Evolutionary conservation across 352 stramenopile genomes (phyloP).

Genomic region (Phytopythium delawarense): DNA sequence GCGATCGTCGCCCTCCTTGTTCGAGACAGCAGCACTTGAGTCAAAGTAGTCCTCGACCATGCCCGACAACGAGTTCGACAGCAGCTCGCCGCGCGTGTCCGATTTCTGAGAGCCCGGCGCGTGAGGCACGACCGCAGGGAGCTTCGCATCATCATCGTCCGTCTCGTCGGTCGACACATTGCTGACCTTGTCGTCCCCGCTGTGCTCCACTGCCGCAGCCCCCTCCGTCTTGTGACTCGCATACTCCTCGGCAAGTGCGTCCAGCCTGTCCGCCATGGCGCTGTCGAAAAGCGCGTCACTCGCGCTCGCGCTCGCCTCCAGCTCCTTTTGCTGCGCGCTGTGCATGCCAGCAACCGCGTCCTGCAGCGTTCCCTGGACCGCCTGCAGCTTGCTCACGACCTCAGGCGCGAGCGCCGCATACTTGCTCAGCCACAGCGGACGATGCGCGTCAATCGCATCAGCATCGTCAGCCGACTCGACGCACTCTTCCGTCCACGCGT

Average conservation of each 20-base stretch:
- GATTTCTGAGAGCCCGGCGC: not conserved
- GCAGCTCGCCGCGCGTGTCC: not conserved
- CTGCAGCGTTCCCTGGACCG: constrained; percentile 36
- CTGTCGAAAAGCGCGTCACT: constrained; percentile 1
- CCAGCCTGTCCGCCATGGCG: constrained; percentile 2
- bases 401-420: constrained; percentile 47
- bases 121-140: not conserved
- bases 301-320: not conserved
- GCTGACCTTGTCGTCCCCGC: constrained; percentile 32
- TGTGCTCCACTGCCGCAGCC: constrained; percentile 16
- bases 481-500: constrained; percentile 27
- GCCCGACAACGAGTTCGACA: not conserved
- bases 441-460: not conserved
- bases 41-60: constrained; percentile 6
- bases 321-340: not conserved
- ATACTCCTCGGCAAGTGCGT: not conserved
- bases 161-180: constrained; percentile 19
- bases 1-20: not conserved
- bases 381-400: constrained; percentile 39
- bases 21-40: not conserved
- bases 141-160: constrained; percentile 7
- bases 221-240: constrained; percentile 5
- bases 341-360: constrained; percentile 10
- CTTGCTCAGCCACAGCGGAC: constrained; percentile 37
- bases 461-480: not conserved